Percentiles rank a stretch among this genome's conserved stretches.
phyloP scores from a whole-genome alignment of 2,329 filamentous ascomycete genomes.

The Diaporthe citri region DNA sequence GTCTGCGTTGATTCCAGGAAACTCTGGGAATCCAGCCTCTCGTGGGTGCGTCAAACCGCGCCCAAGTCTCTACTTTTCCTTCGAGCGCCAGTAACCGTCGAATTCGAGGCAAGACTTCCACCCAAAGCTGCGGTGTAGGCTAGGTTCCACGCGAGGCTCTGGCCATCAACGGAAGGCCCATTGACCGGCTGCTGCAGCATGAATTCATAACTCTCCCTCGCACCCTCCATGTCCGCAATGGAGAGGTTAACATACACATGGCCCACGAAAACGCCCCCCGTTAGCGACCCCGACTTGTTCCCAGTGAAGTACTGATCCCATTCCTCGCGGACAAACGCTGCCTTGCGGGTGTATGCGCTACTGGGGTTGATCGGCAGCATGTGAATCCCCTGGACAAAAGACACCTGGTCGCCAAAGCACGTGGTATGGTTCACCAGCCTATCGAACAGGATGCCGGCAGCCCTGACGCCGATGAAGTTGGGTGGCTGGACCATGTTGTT shows the following conservation, averaged over 20 bases:
- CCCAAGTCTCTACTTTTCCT: neutral
- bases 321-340: neutral
- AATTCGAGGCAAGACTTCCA: neutral
- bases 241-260: neutral
- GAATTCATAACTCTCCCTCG: conserved; percentile 3
- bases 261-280: neutral
- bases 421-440: conserved; percentile 45
- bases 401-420: conserved; percentile 39
- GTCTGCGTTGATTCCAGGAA: too few relatives aligned
- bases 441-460: conserved; percentile 45
- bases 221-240: neutral
- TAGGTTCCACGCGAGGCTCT: conserved; percentile 7
- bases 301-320: conserved; percentile 12
- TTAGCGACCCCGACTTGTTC: conserved; percentile 3
- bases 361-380: conserved; percentile 42
- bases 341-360: neutral
- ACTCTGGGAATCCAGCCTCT: too few relatives aligned
- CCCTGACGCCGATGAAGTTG: conserved; percentile 39
- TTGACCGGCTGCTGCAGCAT: conserved; percentile 11
- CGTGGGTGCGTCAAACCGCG: neutral
- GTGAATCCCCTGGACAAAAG: conserved; percentile 42
- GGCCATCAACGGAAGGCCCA: neutral
- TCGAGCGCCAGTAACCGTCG: neutral
- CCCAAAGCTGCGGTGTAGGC: neutral
- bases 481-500: conserved; percentile 45